Evolutionary conservation across 2,329 filamentous ascomycete genomes (phyloP), one percentile per base, ranked within the genome.

Genomic region (Chrysoporthe deuterocubensis): DNA sequence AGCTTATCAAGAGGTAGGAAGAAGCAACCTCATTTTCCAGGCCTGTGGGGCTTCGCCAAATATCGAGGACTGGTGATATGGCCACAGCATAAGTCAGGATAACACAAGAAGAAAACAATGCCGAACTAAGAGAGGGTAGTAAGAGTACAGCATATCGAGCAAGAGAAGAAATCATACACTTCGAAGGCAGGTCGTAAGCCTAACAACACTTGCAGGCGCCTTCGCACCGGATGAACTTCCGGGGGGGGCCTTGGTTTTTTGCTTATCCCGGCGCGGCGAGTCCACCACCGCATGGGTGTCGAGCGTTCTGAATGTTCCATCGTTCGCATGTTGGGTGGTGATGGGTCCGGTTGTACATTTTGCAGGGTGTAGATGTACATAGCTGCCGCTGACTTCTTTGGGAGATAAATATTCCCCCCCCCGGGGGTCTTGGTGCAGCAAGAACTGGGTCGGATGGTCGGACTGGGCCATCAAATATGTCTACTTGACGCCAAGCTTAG

Each of bases 231-330:
- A 16, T 54, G 48, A 54, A 44, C 7, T 21, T 60, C n/a, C 57
- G n/a, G 26, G 13, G 26, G 14, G 57, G 57, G 44, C 2, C 57
- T 44, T 60, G 57, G 40, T 11, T 32, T 32, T 40, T 63, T 50
- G 26, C 48, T 54, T 52, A n/a, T 43, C 37, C 48, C 48, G 48
- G 61, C 37, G 34, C 46, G 46, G 37, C 48, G 61, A 34, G 8
- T 26, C 34, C 7, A 43, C n/a, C 3, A 43, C 2, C 6, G 16
- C 34, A 7, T 21, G 11, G 34, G n/a, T 21, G 11, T 26, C n/a
- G n/a, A 44, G 9, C 8, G n/a, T 37, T n/a, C 57, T 18, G 9
- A 7, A 26, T 18, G 18, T 7, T 60, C 18, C 2, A 42, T 44
- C 16, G 37, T 14, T 4, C 43, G 34, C 21, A 5, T 26, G 18